Base-by-base conservation (phyloP, 768 basidiomycete species). In the Boletus rex-veris region DNA sequence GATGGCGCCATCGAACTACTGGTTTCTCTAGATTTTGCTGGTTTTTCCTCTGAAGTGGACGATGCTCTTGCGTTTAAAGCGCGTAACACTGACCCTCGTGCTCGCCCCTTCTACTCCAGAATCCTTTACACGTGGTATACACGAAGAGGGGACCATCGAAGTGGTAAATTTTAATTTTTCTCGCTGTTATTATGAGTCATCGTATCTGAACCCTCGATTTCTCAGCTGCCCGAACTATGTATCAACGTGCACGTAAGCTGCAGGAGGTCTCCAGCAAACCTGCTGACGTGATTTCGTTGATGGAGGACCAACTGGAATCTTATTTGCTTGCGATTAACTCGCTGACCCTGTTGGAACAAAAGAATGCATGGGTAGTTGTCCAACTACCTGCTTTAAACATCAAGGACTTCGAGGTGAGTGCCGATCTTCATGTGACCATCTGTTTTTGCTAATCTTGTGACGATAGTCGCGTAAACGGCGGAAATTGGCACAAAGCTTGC, bases 61-160 rank as follows among this genome's bases (percentile, higher is more conserved):
- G 84, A 82, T 40, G 84, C 88, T 15, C 76, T 99, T 39, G 81
- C 88, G 18, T 98, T 95, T 77, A 96, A 98, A 69, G 90, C 93
- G 7, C 83, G 95, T 55, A 96, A 98, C 68, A 86, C 87, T 16
- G 92, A 99, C 73, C 93, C 96, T 45, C 82, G 90, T 41, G 73
- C 85, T 37, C 81, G 79, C 36, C 95, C 95, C 0, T 86, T 84
- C 65, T 98, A 96, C 74, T 86, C 92, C 35, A 82, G 84, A 63
- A 91, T 98, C 50, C 73, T 98, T n/a, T 96, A 97, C 71, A 86
- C 92, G 44, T 98, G 93, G 93, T 88, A 93, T 68, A 81, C 88
- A 61, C 79, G 81, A 52, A 79, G 90, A 67, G 90, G 90, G 26
- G 93, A 98, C 69, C 93, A 94, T 73, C 83, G 92, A 48, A 92